Evolutionary conservation across 257 asterid species (phyloP).

Genomic region (Sherardia arvensis): DNA sequence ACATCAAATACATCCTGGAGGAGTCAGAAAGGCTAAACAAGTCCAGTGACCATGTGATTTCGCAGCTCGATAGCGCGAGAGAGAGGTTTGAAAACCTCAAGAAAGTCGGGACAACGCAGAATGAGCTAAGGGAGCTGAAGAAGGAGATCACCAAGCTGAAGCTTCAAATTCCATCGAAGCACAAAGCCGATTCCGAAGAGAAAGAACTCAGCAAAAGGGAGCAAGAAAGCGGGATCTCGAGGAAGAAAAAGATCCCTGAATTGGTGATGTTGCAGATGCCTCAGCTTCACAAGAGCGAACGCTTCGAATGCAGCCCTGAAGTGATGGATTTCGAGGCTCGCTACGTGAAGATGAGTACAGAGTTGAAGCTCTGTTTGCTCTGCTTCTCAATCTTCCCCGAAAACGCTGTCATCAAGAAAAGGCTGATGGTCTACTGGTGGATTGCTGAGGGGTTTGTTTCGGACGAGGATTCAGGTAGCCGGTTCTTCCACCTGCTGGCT

Average conservation of each 20-base stretch:
- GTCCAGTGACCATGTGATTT: slow-evolving; percentile 1
- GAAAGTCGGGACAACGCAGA: neutral
- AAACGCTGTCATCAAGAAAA: slow-evolving; percentile 28
- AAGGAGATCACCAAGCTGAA: slow-evolving; percentile 26
- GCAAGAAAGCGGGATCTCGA: neutral
- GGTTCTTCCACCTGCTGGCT: slow-evolving; percentile 13
- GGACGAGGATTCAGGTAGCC: slow-evolving; percentile 5
- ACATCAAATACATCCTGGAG: slow-evolving; percentile 5
- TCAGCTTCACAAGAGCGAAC: slow-evolving; percentile 8
- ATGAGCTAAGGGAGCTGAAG: slow-evolving; percentile 6
- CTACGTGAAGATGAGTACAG: slow-evolving; percentile 6
- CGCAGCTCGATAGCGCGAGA: neutral
- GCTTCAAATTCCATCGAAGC: slow-evolving; percentile 23
- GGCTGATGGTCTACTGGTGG: slow-evolving; percentile 47
- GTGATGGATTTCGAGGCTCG: slow-evolving; percentile 23
- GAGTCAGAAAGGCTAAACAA: neutral
- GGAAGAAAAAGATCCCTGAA: neutral
- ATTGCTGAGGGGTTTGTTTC: slow-evolving; percentile 27
- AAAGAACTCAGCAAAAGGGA: neutral
- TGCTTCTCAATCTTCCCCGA: slow-evolving; percentile 39
- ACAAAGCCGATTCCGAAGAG: slow-evolving; percentile 13
- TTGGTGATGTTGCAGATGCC: slow-evolving; percentile 17
- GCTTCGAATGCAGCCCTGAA: slow-evolving; percentile 15
- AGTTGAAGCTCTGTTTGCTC: slow-evolving; percentile 28
- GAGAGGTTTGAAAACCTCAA: neutral